phyloP scores from a whole-genome alignment of 2,329 filamentous ascomycete genomes.

The Akanthomyces uredinophilus region DNA sequence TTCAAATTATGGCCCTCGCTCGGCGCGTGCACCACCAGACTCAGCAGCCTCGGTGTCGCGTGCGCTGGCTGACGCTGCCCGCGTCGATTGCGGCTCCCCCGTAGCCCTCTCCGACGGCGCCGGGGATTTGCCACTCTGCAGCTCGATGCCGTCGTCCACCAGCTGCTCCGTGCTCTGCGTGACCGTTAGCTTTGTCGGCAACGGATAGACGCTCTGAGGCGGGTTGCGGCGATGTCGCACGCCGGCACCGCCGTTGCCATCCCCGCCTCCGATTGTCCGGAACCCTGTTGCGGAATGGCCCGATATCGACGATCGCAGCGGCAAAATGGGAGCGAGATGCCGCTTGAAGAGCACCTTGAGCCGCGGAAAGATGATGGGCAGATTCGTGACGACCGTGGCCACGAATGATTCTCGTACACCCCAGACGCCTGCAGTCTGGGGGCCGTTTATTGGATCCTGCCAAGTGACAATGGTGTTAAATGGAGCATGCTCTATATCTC shows the following conservation, averaged over 20 bases:
- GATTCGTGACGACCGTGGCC: constrained; percentile 33
- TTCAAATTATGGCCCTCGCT: neutral
- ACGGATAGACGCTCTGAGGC: constrained; percentile 4
- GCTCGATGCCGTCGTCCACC: constrained; percentile 1
- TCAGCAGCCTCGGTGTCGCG: constrained; percentile 4
- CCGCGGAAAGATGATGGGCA: constrained; percentile 29
- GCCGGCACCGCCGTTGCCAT: neutral
- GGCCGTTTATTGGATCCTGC: constrained; percentile 17
- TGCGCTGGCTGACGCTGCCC: neutral
- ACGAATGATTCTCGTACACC: constrained; percentile 28
- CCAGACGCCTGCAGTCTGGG: constrained; percentile 13
- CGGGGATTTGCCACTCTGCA: neutral
- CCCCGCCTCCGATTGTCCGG: constrained; percentile 11
- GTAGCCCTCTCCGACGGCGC: neutral
- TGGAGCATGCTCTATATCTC: constrained; percentile 27
- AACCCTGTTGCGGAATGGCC: constrained; percentile 8
- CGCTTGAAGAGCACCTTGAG: constrained; percentile 24
- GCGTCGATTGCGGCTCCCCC: neutral
- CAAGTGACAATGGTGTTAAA: neutral
- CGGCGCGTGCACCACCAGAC: neutral
- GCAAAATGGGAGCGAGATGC: constrained; percentile 18
- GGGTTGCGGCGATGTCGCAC: neutral
- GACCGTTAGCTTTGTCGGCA: constrained; percentile 12
- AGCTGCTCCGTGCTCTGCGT: constrained; percentile 12
- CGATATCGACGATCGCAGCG: constrained; percentile 19